These are phyloP conservation scores for Corymbia maculata DNA, from an alignment of 345 rosid species.

Conservation along the genomic window DNA sequence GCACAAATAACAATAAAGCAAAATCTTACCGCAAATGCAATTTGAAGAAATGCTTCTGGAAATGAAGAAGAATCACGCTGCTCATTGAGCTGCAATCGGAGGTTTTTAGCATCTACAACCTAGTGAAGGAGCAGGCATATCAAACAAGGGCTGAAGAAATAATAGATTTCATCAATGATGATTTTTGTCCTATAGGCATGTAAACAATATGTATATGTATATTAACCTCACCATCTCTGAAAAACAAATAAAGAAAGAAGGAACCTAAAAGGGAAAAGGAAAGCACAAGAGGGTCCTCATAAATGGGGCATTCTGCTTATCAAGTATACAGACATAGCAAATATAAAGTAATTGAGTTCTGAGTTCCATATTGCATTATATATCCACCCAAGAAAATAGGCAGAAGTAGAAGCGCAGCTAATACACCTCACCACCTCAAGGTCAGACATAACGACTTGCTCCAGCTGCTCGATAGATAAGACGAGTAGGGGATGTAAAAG, in stretches of 20 bases:
- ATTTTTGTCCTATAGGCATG: background rate
- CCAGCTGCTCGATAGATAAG: background rate
- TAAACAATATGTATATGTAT: background rate
- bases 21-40: slow-evolving; percentile 78
- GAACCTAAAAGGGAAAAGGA: background rate
- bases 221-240: background rate
- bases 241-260: background rate
- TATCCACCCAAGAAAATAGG: background rate
- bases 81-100: slow-evolving; percentile 59
- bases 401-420: background rate
- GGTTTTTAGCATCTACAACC: slow-evolving; percentile 98
- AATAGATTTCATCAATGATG: background rate
- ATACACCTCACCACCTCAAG: background rate
- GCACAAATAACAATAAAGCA: background rate
- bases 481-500: background rate
- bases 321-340: background rate
- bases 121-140: slow-evolving; percentile 9
- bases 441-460: background rate
- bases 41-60: slow-evolving; percentile 89
- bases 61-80: slow-evolving; percentile 48
- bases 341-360: background rate
- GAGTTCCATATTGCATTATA: background rate
- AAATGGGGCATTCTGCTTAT: background rate
- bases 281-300: background rate
- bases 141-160: background rate